Evolutionary conservation across 2,329 filamentous ascomycete genomes (phyloP).

Genomic region (Diaporthe sp.): DNA sequence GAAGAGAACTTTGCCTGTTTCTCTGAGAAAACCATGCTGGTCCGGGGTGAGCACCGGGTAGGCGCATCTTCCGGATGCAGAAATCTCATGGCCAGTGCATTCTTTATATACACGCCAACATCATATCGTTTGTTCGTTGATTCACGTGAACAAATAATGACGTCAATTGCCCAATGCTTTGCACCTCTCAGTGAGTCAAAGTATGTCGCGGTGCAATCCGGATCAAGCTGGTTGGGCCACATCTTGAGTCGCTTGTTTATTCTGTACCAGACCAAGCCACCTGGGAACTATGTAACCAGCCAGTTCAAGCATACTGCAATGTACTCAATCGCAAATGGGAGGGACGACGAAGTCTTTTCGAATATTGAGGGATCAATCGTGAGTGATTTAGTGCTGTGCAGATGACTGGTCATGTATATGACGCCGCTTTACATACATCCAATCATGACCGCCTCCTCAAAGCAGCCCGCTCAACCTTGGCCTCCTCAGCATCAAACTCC

Average conservation of each 20-base stretch:
- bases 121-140: neutral
- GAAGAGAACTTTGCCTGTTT: too few relatives aligned
- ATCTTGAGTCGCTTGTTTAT: neutral
- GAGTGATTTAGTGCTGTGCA: neutral
- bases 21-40: neutral
- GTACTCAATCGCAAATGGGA: neutral
- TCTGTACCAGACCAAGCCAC: too few relatives aligned
- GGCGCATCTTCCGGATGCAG: neutral
- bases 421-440: neutral
- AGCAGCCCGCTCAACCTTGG: conserved; percentile 18
- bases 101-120: neutral
- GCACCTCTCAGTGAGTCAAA: neutral
- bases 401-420: too few relatives aligned
- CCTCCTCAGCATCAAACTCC: conserved; percentile 59
- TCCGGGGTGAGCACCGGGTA: neutral
- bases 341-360: neutral
- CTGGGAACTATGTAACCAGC: too few relatives aligned
- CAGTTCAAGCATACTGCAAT: too few relatives aligned
- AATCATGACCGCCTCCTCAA: neutral
- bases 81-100: neutral
- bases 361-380: neutral
- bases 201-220: neutral
- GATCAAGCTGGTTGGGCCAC: neutral
- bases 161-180: neutral
- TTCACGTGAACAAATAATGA: neutral